Conservation (phyloP, 169 alveolate species). For the Miamiensis avidus region DNA sequence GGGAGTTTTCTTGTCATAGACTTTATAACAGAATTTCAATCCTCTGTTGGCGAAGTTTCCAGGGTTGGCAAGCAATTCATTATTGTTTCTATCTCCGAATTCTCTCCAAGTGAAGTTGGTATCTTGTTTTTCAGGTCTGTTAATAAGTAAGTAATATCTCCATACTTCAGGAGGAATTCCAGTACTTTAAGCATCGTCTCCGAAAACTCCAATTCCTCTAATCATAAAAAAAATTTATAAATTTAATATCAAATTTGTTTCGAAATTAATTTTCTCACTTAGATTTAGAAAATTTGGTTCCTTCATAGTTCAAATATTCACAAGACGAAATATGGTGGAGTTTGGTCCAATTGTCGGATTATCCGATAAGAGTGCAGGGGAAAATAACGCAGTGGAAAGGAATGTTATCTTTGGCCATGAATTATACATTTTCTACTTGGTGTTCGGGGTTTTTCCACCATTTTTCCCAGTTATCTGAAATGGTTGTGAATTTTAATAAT, state of each 20-base stretch:
- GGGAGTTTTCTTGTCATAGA: constrained; percentile 52
- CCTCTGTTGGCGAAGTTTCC: constrained; percentile 83
- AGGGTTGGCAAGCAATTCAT: constrained; percentile 80
- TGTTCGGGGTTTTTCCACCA: constrained; percentile 88
- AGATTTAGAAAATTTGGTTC: constrained; percentile 65
- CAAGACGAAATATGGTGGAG: constrained; percentile 77
- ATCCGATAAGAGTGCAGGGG: constrained; percentile 83
- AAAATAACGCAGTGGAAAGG: constrained; percentile 88
- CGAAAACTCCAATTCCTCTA: constrained; percentile 85
- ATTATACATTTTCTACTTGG: constrained; percentile 76
- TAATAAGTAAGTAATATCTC: constrained; percentile 83
- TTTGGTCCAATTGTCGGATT: constrained; percentile 70
- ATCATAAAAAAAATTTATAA: too few relatives aligned
- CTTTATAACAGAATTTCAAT: constrained; percentile 57
- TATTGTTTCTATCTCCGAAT: constrained; percentile 80
- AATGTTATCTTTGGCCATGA: constrained; percentile 89
- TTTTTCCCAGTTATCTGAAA: constrained; percentile 67
- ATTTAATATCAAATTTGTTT: too few relatives aligned
- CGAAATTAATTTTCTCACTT: constrained; percentile 56
- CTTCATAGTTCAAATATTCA: constrained; percentile 87
- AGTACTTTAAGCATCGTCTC: constrained; percentile 80
- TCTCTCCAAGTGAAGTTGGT: constrained; percentile 86
- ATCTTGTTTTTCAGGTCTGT: constrained; percentile 85
- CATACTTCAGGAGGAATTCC: constrained; percentile 85
- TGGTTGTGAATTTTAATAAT: too few relatives aligned